Conservation (phyloP, 768 basidiomycete genomes). For the Trametes villosa region DNA sequence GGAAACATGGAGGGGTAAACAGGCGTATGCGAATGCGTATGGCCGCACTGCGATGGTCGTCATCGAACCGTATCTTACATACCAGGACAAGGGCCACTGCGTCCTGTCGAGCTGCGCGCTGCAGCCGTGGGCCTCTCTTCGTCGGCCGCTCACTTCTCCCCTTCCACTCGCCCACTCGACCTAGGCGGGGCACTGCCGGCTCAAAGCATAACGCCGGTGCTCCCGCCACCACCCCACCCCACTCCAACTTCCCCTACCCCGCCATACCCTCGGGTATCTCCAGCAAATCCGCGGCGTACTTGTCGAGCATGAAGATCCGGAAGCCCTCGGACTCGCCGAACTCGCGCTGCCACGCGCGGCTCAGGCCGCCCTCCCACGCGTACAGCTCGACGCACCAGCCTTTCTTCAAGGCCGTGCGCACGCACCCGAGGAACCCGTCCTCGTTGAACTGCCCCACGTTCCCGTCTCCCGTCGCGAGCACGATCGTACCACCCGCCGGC, state of each 20-base stretch:
- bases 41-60: neutral
- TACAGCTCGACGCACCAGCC: slow-evolving; percentile 97
- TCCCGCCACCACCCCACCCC: neutral
- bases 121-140: too few relatives aligned
- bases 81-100: neutral
- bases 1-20: neutral
- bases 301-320: slow-evolving; percentile 41
- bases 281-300: slow-evolving; percentile 42
- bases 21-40: neutral
- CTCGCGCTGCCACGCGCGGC: slow-evolving; percentile 75
- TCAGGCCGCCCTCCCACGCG: slow-evolving; percentile 86
- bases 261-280: slow-evolving; percentile 30
- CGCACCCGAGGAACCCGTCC: slow-evolving; percentile 90
- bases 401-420: slow-evolving; percentile 80
- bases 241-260: neutral
- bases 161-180: neutral
- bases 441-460: slow-evolving; percentile 92
- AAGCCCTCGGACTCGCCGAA: slow-evolving; percentile 52
- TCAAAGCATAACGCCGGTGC: slow-evolving; percentile 26
- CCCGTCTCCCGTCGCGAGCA: slow-evolving; percentile 93
- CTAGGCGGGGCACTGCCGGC: slow-evolving; percentile 13
- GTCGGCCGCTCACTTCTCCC: too few relatives aligned
- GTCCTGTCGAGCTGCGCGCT: neutral
- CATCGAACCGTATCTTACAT: neutral
- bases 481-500: slow-evolving; percentile 72